Evolutionary conservation across 1,139 yeast genomes (phyloP).

Genomic region (Saccharomyces hybrid): DNA sequence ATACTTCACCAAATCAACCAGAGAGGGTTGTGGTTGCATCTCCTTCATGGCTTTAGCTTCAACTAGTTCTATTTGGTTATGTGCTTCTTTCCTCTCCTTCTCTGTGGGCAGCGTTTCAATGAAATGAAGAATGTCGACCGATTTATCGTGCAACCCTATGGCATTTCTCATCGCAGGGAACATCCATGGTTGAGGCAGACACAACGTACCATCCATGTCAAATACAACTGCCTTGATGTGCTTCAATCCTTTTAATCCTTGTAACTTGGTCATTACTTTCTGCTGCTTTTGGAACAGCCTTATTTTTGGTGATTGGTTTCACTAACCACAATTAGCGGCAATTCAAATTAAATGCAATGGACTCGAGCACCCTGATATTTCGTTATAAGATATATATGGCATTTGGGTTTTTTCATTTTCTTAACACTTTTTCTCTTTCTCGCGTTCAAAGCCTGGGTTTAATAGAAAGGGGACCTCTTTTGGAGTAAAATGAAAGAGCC

Average conservation of each 20-base stretch:
- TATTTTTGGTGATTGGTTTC: not conserved
- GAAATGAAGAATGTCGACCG: conserved; percentile 44
- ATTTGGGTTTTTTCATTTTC: not conserved
- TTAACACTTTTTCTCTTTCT: not conserved
- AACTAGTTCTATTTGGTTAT: conserved; percentile 39
- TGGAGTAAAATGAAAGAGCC: not conserved
- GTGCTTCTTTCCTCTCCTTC: conserved; percentile 38
- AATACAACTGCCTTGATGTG: conserved; percentile 46
- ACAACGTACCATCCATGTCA: conserved; percentile 66
- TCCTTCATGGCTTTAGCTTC: conserved; percentile 51
- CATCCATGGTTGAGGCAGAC: conserved; percentile 63
- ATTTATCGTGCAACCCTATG: conserved; percentile 39
- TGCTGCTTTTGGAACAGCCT: not conserved
- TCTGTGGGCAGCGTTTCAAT: conserved; percentile 38
- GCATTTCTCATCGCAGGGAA: conserved; percentile 54
- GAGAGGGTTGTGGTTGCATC: conserved; percentile 49
- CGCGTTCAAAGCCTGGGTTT: not conserved
- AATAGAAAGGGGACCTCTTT: not conserved
- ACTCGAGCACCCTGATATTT: not conserved
- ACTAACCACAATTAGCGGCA: not conserved
- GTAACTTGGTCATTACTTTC: not conserved
- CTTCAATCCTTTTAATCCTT: conserved; percentile 6
- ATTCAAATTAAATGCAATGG: not conserved
- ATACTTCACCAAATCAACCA: conserved; percentile 30
- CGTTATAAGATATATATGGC: not conserved